Evolutionary conservation across 305 asterid genomes (phyloP).

Genomic region (Fraxinus latifolia): DNA sequence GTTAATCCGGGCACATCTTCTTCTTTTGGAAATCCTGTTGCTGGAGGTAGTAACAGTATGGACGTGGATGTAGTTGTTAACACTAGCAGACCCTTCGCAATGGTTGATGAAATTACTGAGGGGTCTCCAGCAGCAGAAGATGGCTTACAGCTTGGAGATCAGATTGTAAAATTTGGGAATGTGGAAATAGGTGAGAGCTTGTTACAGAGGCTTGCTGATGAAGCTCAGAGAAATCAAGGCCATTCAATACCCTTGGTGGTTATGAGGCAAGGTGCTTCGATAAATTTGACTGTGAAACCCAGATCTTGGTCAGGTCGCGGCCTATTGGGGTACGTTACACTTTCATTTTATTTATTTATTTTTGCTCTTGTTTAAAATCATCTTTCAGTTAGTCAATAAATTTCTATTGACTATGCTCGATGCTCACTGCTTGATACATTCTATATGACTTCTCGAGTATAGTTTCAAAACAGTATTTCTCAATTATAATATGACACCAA

Average conservation of each 20-base stretch:
- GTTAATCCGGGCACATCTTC: conserved; percentile 32
- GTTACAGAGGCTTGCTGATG: conserved; percentile 70
- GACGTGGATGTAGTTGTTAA: conserved; percentile 50
- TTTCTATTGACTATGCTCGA: neutral
- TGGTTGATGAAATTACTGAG: conserved; percentile 84
- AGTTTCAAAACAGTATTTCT: neutral
- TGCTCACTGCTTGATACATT: neutral
- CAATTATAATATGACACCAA: neutral
- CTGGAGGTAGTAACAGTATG: conserved; percentile 44
- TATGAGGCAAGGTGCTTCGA: conserved; percentile 65
- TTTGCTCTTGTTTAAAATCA: neutral
- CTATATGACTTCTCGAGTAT: neutral
- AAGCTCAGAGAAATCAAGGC: conserved; percentile 66
- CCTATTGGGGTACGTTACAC: conserved; percentile 62
- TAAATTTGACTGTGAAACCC: conserved; percentile 66
- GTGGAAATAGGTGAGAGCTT: conserved; percentile 71
- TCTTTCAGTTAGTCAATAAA: neutral
- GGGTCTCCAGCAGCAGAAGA: conserved; percentile 95
- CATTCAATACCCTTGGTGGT: conserved; percentile 55
- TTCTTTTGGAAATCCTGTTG: conserved; percentile 23
- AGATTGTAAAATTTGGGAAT: conserved; percentile 75
- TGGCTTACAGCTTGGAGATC: conserved; percentile 94
- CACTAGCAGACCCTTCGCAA: conserved; percentile 72
- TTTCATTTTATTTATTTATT: neutral
- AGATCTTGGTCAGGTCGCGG: conserved; percentile 92